Conservation (phyloP, 495 filamentous ascomycete species). For the Terfezia claveryi region DNA sequence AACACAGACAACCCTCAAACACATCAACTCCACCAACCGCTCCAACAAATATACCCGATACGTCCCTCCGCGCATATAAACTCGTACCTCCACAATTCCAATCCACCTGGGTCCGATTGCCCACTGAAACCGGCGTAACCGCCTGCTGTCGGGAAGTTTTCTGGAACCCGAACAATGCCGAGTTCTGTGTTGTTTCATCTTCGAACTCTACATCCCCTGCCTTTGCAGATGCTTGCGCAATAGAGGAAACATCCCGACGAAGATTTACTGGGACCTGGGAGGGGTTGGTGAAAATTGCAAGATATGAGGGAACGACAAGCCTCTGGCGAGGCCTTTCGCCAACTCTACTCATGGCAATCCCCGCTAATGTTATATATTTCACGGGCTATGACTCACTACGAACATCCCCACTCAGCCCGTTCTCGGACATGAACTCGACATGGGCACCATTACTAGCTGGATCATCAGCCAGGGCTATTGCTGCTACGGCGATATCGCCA, state of each 20-base stretch:
- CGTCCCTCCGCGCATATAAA: conserved; percentile 8
- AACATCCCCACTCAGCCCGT: conserved; percentile 41
- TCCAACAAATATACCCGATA: conserved; percentile 2
- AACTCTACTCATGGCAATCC: conserved; percentile 82
- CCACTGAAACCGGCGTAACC: conserved; percentile 65
- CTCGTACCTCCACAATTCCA: conserved; percentile 18
- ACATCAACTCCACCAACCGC: conserved; percentile 19
- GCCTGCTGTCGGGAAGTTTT: conserved; percentile 94
- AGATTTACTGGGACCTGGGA: conserved; percentile 83
- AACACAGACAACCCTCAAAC: conserved; percentile 41
- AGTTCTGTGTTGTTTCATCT: conserved; percentile 49
- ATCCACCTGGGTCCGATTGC: conserved; percentile 10
- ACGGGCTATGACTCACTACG: conserved; percentile 95
- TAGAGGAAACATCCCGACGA: conserved; percentile 60
- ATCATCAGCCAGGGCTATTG: conserved; percentile 48
- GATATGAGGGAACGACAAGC: conserved; percentile 68
- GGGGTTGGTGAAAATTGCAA: conserved; percentile 84
- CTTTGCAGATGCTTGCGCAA: conserved; percentile 45
- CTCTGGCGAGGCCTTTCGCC: conserved; percentile 87
- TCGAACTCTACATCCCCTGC: conserved; percentile 19
- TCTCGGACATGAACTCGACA: conserved; percentile 31
- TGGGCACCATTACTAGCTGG: conserved; percentile 69
- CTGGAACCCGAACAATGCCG: conserved; percentile 70
- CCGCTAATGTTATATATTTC: conserved; percentile 94
- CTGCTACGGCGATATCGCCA: conserved; percentile 65